Base-by-base conservation (phyloP, 768 basidiomycete genomes). In the Boletus sp. region DNA sequence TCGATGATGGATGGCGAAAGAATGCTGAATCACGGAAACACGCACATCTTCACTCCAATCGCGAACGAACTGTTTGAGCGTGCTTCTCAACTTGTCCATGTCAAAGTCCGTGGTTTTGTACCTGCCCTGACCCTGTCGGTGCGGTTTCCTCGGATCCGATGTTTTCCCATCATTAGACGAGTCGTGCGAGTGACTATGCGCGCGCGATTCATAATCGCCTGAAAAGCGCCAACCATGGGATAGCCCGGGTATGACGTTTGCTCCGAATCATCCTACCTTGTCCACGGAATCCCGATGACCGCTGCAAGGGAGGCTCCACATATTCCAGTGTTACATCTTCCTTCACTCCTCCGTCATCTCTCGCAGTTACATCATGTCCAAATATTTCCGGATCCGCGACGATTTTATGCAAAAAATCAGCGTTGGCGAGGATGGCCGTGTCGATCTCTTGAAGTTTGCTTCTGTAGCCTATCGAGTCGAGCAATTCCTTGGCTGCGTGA, bases 1-100 rank as follows among this genome's bases (percentile, higher is more conserved):
- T 53, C 42, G 30, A 21, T 44, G 29, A 43, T 5, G 27, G 10
- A 50, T 13, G 6, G 32, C 13, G 17, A 42, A 39, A 6, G 38
- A 42, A 40, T 1, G 8, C 15, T 11, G 11, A 30, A 43, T 30
- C 37, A 53, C 19, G 17, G 11, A 23, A 56, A 53, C 1, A 61
- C 72, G 41, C 38, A 93, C 91, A 76, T 92, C 87, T 58, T 77
- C 80, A 55, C 88, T 90, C 94, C 95, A 98, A 65, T 98, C 94
- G 13, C 94, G 80, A 10, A 93, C 93, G 48, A 96, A 87, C 63
- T 96, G 93, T 65, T 96, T 92, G 37, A 98, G 71, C 0, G 94
- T 96, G 64, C 92, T 94, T 54, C 93, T 75, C 38, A 98, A 75
- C 66, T 96, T 95, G 67, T 97, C 93, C 84, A 90, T 88, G 61